These are phyloP conservation scores for Starmerella vitae DNA, from an alignment of 805 yeast species.

Conservation along the genomic window DNA sequence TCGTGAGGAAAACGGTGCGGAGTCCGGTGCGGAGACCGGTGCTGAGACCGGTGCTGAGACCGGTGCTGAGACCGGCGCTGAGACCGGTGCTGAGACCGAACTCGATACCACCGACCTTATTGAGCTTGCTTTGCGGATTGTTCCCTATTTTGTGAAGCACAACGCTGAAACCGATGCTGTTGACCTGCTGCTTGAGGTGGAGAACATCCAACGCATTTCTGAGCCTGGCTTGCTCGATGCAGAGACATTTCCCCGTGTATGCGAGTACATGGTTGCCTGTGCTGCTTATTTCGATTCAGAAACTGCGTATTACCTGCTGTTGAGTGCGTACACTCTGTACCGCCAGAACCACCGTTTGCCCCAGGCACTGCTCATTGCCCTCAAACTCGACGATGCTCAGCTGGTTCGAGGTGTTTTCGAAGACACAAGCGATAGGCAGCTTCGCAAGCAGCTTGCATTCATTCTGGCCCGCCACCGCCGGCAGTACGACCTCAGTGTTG, in stretches of 20 bases:
- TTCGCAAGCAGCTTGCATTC: conserved; percentile 84
- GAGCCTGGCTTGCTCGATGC: conserved; percentile 58
- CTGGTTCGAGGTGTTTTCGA: conserved; percentile 68
- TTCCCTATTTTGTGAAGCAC: conserved; percentile 81
- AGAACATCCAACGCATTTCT: conserved; percentile 68
- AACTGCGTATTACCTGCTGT: conserved; percentile 71
- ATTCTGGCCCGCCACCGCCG: conserved; percentile 78
- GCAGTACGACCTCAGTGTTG: conserved; percentile 42
- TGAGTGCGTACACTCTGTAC: conserved; percentile 80
- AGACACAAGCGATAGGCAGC: conserved; percentile 39
- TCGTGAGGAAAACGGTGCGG: conserved; percentile 24
- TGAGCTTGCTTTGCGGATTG: conserved; percentile 58
- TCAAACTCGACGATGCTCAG: conserved; percentile 70
- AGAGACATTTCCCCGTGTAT: conserved; percentile 72
- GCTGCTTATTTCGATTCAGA: conserved; percentile 95
- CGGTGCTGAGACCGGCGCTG: conserved; percentile 16
- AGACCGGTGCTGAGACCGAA: conserved; percentile 11
- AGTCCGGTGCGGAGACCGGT: neutral
- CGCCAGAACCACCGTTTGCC: conserved; percentile 65
- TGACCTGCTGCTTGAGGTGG: conserved; percentile 80
- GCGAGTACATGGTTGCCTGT: conserved; percentile 88
- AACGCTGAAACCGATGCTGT: conserved; percentile 98
- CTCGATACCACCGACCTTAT: conserved; percentile 34
- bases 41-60: conserved; percentile 19
- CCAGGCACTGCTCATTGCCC: conserved; percentile 74